A percentile compares a stretch with the other conserved stretches of the same genome.
phyloP scores from a whole-genome alignment of 164 flowering plant genomes.

The Annona squamosa region DNA sequence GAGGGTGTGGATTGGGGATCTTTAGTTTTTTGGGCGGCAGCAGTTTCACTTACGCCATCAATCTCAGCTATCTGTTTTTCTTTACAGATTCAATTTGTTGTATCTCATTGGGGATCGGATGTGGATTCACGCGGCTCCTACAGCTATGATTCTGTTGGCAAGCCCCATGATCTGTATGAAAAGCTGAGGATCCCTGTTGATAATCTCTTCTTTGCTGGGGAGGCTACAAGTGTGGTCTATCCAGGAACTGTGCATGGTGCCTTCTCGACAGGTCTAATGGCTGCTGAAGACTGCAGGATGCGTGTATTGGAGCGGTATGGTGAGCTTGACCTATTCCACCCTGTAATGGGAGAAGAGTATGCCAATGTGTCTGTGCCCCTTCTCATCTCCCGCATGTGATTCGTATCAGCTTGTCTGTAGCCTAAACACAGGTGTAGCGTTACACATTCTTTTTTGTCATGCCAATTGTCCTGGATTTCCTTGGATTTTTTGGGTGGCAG shows the following conservation, averaged over 20 bases:
- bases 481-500: not conserved
- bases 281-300: constrained; percentile 95
- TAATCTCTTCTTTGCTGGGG: constrained; percentile 96
- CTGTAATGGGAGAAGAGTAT: constrained; percentile 60
- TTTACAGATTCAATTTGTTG: constrained; percentile 78
- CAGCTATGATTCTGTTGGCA: constrained; percentile 80
- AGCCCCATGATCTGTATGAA: constrained; percentile 81
- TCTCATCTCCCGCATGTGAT: constrained; percentile 70
- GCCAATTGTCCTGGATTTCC: not conserved
- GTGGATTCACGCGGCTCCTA: constrained; percentile 77
- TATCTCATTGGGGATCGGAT: constrained; percentile 90
- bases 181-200: constrained; percentile 81
- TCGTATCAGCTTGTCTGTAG: constrained; percentile 1
- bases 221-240: constrained; percentile 66
- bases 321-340: constrained; percentile 60
- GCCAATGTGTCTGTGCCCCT: constrained; percentile 49
- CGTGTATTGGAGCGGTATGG: constrained; percentile 77
- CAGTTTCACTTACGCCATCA: too few relatives aligned
- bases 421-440: constrained; percentile 3
- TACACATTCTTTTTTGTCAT: not conserved
- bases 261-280: constrained; percentile 83
- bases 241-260: constrained; percentile 98
- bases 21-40: too few relatives aligned
- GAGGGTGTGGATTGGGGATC: too few relatives aligned
- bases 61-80: not conserved